Conservation (phyloP, 1,284 basidiomycete species). For the Pterulicium gracile region DNA sequence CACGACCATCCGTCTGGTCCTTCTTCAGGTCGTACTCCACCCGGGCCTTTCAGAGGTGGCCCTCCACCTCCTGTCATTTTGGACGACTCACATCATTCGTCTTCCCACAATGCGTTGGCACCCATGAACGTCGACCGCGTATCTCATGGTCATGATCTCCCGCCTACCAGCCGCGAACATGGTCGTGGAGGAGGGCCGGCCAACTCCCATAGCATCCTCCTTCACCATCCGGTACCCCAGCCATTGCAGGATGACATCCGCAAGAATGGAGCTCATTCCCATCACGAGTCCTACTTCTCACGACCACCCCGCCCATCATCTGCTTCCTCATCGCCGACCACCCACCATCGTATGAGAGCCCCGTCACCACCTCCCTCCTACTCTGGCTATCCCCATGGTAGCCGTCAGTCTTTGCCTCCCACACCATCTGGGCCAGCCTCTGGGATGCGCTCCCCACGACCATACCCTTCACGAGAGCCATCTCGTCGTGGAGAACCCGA, state of each 20-base stretch:
- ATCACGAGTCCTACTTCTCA: constrained; percentile 42
- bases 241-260: constrained; percentile 37
- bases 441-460: constrained; percentile 38
- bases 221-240: constrained; percentile 59
- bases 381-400: constrained; percentile 26
- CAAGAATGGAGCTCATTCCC: constrained; percentile 29
- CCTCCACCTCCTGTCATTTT: constrained; percentile 69
- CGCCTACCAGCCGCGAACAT: constrained; percentile 32
- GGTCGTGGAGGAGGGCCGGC: constrained; percentile 34
- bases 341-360: neutral
- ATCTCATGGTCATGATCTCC: constrained; percentile 38
- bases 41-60: constrained; percentile 65
- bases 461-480: constrained; percentile 16
- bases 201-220: constrained; percentile 41
- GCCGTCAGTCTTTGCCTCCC: constrained; percentile 42
- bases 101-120: constrained; percentile 61
- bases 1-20: constrained; percentile 47
- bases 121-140: constrained; percentile 81
- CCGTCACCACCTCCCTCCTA: constrained; percentile 37
- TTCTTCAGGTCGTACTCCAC: constrained; percentile 36
- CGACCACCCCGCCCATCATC: constrained; percentile 36
- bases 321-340: constrained; percentile 28
- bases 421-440: constrained; percentile 48
- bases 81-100: constrained; percentile 53
- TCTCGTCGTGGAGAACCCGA: constrained; percentile 32